A percentile compares a stretch with the other conserved stretches of the same genome.
Evolutionary conservation across 768 basidiomycete species (phyloP).

Genomic region (Boletus reticuloceps): DNA sequence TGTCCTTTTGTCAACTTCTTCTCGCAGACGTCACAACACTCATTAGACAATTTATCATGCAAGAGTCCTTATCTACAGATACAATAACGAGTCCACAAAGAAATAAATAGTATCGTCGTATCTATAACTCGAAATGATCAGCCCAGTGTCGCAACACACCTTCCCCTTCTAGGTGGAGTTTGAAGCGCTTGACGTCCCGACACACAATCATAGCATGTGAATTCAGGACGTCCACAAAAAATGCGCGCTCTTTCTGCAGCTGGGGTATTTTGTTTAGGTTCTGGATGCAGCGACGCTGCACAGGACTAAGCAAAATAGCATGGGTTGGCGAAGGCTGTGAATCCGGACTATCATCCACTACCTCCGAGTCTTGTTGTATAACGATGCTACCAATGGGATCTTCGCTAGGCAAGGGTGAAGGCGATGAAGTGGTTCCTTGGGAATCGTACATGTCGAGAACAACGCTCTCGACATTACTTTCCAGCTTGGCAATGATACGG

Average conservation of each 20-base stretch:
- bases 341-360: not conserved
- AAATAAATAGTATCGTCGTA: not conserved
- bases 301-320: constrained; percentile 50
- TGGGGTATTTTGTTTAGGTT: constrained; percentile 66
- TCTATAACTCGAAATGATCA: constrained; percentile 49
- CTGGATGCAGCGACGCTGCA: constrained; percentile 55
- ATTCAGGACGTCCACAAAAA: constrained; percentile 57
- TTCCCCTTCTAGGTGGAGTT: constrained; percentile 57
- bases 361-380: not conserved
- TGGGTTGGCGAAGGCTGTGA: constrained; percentile 27
- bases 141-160: constrained; percentile 74
- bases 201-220: constrained; percentile 72
- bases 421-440: constrained; percentile 22
- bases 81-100: not conserved
- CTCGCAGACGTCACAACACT: no score
- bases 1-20: constrained; percentile 4
- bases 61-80: not conserved
- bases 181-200: constrained; percentile 61
- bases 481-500: constrained; percentile 55
- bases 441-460: constrained; percentile 55
- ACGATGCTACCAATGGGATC: not conserved
- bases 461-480: constrained; percentile 57
- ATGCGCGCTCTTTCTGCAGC: constrained; percentile 68
- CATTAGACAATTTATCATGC: no score
- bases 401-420: constrained; percentile 5